Evolutionary conservation across 2,329 filamentous ascomycete genomes (phyloP), one percentile per base, ranked within the genome.

Genomic region (Hirsutella rhossiliensis): DNA sequence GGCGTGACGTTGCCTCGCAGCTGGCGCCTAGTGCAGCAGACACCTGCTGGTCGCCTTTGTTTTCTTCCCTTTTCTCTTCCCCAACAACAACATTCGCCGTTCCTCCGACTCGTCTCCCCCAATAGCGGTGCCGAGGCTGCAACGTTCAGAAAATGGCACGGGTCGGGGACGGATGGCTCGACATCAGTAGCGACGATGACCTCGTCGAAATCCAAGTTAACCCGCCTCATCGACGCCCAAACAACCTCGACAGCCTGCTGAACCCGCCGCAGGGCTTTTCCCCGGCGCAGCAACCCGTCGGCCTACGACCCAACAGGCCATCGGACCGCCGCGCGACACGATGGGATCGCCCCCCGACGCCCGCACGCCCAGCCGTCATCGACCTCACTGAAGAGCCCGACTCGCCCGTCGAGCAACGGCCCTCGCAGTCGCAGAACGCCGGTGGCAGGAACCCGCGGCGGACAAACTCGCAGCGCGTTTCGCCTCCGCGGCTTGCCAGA

Each of bases 351-450:
- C 5, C 19, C 8, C 19, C 37, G 17, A 11, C 39, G 39, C 32
- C 23, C 34, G 30, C n/a, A 37, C 34, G 42, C 30, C 7, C 41
- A 15, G n/a, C 43, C 31, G 57, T 74, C 13, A 75, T 75, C 38
- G 72, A 75, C 45, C 56, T 76, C 40, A 75, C 72, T 0, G 63
- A 61, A 11, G 71, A 73, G 49, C 68, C 70, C 0, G 71, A 74
- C 52, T 72, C 68, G 17, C 68, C 69, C 6, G 47, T 53, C 8
- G 52, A 64, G 40, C 60, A 62, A 50, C 59, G 64, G 37, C 46
- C 45, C 19, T 50, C 62, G 43, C 64, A 56, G 20, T 47, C 45
- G 20, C 43, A 43, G 18, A 36, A n/a, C 19, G 41, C 29, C 32
- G 20, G 44, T 20, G 48, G 50, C 12, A 54, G 60, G 38, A 67